These are phyloP conservation scores for Chlamydomonas sp. DNA, from an alignment of 139 green algal species.

Conservation along the genomic window DNA sequence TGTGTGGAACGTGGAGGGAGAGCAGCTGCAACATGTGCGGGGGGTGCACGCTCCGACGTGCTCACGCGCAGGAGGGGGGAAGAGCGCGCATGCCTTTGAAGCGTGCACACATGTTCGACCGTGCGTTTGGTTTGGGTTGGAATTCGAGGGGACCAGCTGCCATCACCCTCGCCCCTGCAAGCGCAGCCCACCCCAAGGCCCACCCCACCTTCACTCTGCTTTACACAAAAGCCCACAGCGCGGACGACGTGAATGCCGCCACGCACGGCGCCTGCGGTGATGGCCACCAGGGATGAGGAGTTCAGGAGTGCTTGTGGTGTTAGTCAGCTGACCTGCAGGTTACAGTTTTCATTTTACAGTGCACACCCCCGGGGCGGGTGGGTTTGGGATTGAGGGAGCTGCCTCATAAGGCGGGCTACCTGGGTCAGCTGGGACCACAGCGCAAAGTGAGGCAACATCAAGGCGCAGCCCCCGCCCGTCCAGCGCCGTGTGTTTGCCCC, in stretches of 20 bases:
- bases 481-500: too few species aligned
- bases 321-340: too few species aligned
- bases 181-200: not conserved
- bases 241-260: conserved; percentile 36
- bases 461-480: too few species aligned
- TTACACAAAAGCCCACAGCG: conserved; percentile 44
- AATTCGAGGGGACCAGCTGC: not conserved
- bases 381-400: too few species aligned
- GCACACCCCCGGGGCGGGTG: too few species aligned
- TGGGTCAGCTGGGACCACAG: too few species aligned
- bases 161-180: not conserved
- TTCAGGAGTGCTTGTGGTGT: conserved; percentile 7
- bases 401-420: too few species aligned
- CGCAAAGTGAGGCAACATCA: too few species aligned
- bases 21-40: too few species aligned
- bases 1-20: too few species aligned
- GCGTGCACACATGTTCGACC: not conserved
- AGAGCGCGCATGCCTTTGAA: not conserved
- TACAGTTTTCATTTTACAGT: too few species aligned
- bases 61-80: not conserved
- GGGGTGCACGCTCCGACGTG: too few species aligned
- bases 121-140: not conserved
- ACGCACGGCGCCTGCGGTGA: conserved; percentile 7
- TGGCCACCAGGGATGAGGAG: not conserved
- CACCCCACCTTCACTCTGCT: conserved; percentile 41